Evolutionary conservation across 805 yeast species (phyloP), one percentile per base, ranked within the genome.

Genomic region (Suhomyces tanzawaensis): DNA sequence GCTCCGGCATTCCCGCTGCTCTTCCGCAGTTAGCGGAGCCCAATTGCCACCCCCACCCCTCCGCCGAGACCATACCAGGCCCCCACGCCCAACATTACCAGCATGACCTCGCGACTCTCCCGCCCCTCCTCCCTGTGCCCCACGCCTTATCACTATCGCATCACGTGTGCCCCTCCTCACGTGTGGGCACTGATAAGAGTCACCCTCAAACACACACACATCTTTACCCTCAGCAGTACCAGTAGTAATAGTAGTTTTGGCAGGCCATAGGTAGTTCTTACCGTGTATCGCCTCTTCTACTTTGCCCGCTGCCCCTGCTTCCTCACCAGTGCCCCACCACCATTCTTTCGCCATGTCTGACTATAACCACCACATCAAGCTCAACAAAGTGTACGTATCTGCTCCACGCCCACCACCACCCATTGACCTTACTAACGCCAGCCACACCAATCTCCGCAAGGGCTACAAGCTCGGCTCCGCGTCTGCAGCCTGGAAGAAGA

Each of bases 401-500:
- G 14, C 13, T 14, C 11, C n/a, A 18, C 11, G n/a, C 4, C 17
- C 9, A 16, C 15, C 15, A 9, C 6, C 13, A 9, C 27, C 27
- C 6, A n/a, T n/a, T n/a, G 11, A 9, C 28, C 11, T n/a, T 44
- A 44, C 50, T 46, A 46, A 46, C 48, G 2, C 9, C 31, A 58
- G 64, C 23, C 62, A 60, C 34, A 57, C 66, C 16, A 49, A 58
- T 27, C 62, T 66, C 2, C 57, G 58, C 37, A 53, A 52, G 36
- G 74, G 71, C 4, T 58, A 66, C 44, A 54, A 58, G 39, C 49
- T 65, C 19, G 72, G 72, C 15, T 58, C 71, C 1, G 57, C 71
- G 4, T 52, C 63, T 7, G 74, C 72, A 19, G 57, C 73, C 1
- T 68, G 72, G 71, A 60, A 57, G 39, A 66, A 67, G 41, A 52